Evolutionary conservation across 257 asterid species (phyloP).

Genomic region (Petunia axillaris): DNA sequence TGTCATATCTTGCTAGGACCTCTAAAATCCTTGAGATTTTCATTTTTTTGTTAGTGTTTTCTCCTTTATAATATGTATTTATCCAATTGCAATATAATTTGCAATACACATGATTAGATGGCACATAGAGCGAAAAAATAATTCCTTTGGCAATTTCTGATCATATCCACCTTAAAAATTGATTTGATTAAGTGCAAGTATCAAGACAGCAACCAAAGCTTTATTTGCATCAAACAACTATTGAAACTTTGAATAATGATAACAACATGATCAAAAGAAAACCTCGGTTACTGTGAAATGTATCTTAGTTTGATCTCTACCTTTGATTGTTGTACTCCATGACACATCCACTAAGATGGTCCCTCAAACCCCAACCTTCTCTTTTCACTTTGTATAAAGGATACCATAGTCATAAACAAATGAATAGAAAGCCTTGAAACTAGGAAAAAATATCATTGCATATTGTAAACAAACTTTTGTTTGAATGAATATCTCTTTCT

Average conservation of each 20-base stretch:
- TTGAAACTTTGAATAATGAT: conserved; percentile 45
- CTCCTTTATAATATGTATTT: not conserved
- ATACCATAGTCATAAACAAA: conserved; percentile 14
- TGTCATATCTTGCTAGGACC: conserved; percentile 25
- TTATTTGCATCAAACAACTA: conserved; percentile 21
- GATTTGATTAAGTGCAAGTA: conserved; percentile 24
- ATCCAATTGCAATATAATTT: not conserved
- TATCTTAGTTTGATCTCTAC: conserved; percentile 24
- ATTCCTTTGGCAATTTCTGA: not conserved
- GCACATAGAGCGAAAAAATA: not conserved
- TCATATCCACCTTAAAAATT: not conserved
- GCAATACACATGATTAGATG: conserved; percentile 27
- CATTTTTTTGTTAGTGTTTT: not conserved
- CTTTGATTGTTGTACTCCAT: conserved; percentile 35
- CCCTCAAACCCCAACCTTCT: conserved; percentile 26
- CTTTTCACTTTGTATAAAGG: conserved; percentile 33
- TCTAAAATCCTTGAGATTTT: conserved; percentile 5
- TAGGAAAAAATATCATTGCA: conserved; percentile 33
- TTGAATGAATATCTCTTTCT: conserved; percentile 15
- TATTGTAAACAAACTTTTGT: conserved; percentile 32
- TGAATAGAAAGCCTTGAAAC: conserved; percentile 40
- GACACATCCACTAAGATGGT: conserved; percentile 40
- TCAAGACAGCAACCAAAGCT: not conserved
- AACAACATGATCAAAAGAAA: conserved; percentile 33
- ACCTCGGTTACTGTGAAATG: conserved; percentile 35